Conservation (phyloP, 148 eudicot species). For the Cornus florida region DNA sequence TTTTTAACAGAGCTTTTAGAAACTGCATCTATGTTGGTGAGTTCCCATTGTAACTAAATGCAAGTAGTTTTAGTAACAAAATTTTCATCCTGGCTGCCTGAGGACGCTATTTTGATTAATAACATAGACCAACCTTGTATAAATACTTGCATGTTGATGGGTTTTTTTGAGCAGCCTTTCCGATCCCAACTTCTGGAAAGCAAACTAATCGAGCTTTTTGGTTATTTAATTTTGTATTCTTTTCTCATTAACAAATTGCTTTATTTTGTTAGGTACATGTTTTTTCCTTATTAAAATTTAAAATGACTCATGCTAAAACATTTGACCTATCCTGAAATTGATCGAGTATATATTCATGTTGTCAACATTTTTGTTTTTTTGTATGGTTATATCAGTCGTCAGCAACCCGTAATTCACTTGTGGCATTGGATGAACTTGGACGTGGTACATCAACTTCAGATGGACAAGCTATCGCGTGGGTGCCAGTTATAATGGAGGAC, state of each 20-base stretch:
- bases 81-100: background rate
- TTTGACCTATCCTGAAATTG: background rate
- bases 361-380: background rate
- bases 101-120: background rate
- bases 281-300: background rate
- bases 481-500: conserved; percentile 3
- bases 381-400: conserved; percentile 49
- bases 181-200: background rate
- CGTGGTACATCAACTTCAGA: conserved; percentile 99
- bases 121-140: background rate
- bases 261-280: background rate
- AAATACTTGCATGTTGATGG: background rate
- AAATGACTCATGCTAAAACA: background rate
- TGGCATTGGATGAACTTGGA: conserved; percentile 98
- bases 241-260: background rate
- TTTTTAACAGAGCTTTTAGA: conserved; percentile 94
- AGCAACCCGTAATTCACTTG: conserved; percentile 85
- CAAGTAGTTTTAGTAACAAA: background rate
- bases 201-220: conserved; percentile 2
- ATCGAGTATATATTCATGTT: background rate
- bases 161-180: background rate
- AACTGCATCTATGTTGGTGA: conserved; percentile 97
- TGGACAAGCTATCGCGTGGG: conserved; percentile 99
- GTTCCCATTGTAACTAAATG: conserved; percentile 10
- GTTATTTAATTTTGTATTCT: background rate